A percentile compares a stretch with the other conserved stretches of the same genome.
Evolutionary conservation across 2,329 filamentous ascomycete species (phyloP).

Genomic region (Lasiodiplodia sp.): DNA sequence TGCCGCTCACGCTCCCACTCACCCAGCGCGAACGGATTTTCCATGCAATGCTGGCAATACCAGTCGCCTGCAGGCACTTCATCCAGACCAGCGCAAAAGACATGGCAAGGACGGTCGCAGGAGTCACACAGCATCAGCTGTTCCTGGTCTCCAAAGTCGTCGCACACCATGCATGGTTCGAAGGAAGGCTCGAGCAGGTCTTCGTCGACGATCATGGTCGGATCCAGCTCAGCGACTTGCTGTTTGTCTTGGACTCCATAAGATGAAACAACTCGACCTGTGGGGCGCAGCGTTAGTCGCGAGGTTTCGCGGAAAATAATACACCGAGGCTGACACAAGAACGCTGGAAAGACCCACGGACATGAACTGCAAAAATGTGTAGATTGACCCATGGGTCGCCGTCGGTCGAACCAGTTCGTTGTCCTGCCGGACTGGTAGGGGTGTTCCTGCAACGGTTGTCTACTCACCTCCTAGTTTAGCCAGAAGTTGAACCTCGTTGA

Average conservation of each 20-base stretch:
- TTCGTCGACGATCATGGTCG: slow-evolving; percentile 76
- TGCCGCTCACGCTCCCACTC: slow-evolving; percentile 38
- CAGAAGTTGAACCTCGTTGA: slow-evolving; percentile 88
- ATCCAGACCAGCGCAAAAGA: slow-evolving; percentile 86
- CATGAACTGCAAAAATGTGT: slow-evolving; percentile 25
- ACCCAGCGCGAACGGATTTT: slow-evolving; percentile 47
- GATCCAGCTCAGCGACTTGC: slow-evolving; percentile 88
- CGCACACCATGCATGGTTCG: slow-evolving; percentile 85
- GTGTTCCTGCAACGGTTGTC: not conserved
- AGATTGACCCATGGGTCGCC: slow-evolving; percentile 12
- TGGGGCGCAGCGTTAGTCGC: slow-evolving; percentile 10
- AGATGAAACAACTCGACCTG: slow-evolving; percentile 64
- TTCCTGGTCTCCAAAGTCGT: slow-evolving; percentile 80
- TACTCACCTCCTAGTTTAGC: slow-evolving; percentile 78
- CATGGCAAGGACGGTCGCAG: slow-evolving; percentile 89
- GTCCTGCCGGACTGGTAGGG: slow-evolving; percentile 11
- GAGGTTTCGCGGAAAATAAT: not conserved
- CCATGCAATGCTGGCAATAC: slow-evolving; percentile 86
- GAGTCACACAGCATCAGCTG: slow-evolving; percentile 88
- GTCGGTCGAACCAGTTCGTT: slow-evolving; percentile 27
- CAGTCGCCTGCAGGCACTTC: slow-evolving; percentile 78
- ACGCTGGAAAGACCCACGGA: slow-evolving; percentile 29
- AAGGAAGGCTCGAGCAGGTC: slow-evolving; percentile 61
- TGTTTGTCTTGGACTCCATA: slow-evolving; percentile 80
- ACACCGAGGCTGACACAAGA: slow-evolving; percentile 15